Percentiles rank a stretch among this genome's conserved stretches.
Evolutionary conservation across 2,329 filamentous ascomycete genomes (phyloP).

Genomic region (Alternaria rosae): DNA sequence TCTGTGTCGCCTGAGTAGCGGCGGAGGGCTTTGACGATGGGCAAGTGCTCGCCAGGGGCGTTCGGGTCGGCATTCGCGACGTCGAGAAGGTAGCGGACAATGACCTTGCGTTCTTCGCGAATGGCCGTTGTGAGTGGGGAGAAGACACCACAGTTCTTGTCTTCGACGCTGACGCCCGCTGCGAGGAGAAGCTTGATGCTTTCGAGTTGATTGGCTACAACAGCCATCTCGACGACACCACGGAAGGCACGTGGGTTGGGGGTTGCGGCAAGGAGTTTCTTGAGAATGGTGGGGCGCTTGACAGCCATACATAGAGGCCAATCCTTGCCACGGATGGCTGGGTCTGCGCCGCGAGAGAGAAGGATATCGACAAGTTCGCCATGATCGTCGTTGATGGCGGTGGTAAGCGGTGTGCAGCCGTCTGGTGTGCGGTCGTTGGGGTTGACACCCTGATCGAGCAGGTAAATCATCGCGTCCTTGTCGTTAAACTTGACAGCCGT

Average conservation of each 20-base stretch:
- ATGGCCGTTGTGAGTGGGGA: constrained; percentile 72
- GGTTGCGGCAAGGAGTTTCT: constrained; percentile 63
- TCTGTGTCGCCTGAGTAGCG: constrained; percentile 66
- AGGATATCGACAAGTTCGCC: constrained; percentile 67
- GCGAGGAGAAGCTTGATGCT: constrained; percentile 70
- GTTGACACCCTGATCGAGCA: constrained; percentile 67
- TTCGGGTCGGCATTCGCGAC: constrained; percentile 71
- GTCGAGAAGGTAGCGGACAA: constrained; percentile 67
- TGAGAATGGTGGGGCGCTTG: constrained; percentile 65
- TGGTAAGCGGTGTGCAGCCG: constrained; percentile 69
- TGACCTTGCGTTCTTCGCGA: constrained; percentile 67
- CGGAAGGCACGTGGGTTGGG: constrained; percentile 68
- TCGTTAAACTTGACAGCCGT: constrained; percentile 69
- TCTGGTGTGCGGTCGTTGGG: constrained; percentile 66
- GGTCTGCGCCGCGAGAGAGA: constrained; percentile 66
- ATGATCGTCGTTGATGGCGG: constrained; percentile 68
- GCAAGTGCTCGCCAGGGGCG: constrained; percentile 73
- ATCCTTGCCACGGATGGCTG: constrained; percentile 69
- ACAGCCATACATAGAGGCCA: constrained; percentile 77
- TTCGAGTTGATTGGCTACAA: constrained; percentile 71
- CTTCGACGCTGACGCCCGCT: constrained; percentile 72
- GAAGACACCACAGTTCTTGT: constrained; percentile 76
- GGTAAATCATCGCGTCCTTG: constrained; percentile 65
- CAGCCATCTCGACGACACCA: constrained; percentile 72
- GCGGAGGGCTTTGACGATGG: constrained; percentile 73